Base-by-base conservation (phyloP, 495 filamentous ascomycete genomes). In the Daldinia caldariorum region DNA sequence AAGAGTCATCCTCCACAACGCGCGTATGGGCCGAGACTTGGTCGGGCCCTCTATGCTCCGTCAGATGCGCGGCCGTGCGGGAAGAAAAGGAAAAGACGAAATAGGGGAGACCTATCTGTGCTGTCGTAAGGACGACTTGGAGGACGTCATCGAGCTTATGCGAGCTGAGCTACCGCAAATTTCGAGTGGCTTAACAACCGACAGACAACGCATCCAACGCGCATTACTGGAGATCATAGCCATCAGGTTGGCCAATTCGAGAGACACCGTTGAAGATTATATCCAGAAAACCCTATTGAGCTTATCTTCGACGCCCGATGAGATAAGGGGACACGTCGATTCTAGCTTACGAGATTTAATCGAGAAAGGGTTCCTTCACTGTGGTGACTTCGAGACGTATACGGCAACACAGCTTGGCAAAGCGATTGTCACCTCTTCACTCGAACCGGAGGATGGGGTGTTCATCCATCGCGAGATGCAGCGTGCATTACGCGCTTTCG, bases 51-150 rank as follows among this genome's bases (percentile, higher is more conserved):
- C 92, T 22, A 91, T 73, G 91, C 57, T 89, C 9, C 87, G 91
- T 39, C 92, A 95, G 79, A 95, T 94, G 92, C 88, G 91, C 70
- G 92, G 92, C 12, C 86, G 92, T 61, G 92, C 92, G 22, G 92
- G 92, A 29, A 88, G 92, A 61, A 94, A 94, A 75, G 92, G 92
- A 12, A 94, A 93, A 66, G 92, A 94, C 61, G 90, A 92, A 26
- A 78, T 90, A 49, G 92, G 92, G 6, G 92, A 94, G 79, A 94
- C 90, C 18, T 94, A 91, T 74, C 79, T 95, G 4, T 92, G 91
- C 63, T 94, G 91, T 71, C 85, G 88, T 16, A 85, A 86, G 66
- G 77, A 81, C n/a, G 92, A 94, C 70, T 73, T 94, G 38, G 87
- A 90, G 72, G 86, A 83, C 3, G 90, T 92, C 5, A 85, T 89